Evolutionary conservation across 2,329 filamentous ascomycete species (phyloP), one percentile per base, ranked within the genome.

Genomic region (Endoconidiophora polonica): DNA sequence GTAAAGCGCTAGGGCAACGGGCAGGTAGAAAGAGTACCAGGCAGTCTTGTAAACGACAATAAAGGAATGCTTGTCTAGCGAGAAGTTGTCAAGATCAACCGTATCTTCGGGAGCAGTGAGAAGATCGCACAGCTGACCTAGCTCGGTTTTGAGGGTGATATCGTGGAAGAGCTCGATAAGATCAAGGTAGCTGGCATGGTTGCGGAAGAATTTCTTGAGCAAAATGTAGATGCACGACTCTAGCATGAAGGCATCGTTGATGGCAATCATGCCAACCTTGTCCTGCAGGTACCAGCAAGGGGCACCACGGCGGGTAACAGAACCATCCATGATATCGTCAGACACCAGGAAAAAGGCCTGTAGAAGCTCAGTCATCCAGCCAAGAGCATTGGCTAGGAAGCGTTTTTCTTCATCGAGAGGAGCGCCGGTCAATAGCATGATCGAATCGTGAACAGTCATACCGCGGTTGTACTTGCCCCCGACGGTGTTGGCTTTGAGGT

Each of bases 21-120:
- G 91, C 12, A 98, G 82, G 71, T 96, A 96, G 76, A 98, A 98
- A 62, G 84, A 93, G 74, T 98, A 98, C 73, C 93, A 98, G 47
- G 91, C 88, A 22, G 91, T 98, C 79, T 98, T 98, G 80, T 94
- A 96, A 68, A 94, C 85, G 69, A 98, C 91, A 62, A 98, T 98
- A 74, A 96, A 98, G 60, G 74, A 80, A 73, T 94, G 94, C 74
- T 94, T 98, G 55, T 88, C 76, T 66, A 95, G 74, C 65, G 80
- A 87, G 74, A 98, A 98, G 72, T 94, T 94, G 74, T 85, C 73
- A 56, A 98, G 80, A 68, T 96, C 80, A 61, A 96, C 84, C 55
- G 81, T 73, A 65, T 95, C 88, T 69, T 98, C 91, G 40, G 91
- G 91, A 37, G 91, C 91, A 44, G 91, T 98, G 63, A 96, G 78